Evolutionary conservation across 2,329 filamentous ascomycete genomes (phyloP).

Genomic region (Cordyceps cicadae): DNA sequence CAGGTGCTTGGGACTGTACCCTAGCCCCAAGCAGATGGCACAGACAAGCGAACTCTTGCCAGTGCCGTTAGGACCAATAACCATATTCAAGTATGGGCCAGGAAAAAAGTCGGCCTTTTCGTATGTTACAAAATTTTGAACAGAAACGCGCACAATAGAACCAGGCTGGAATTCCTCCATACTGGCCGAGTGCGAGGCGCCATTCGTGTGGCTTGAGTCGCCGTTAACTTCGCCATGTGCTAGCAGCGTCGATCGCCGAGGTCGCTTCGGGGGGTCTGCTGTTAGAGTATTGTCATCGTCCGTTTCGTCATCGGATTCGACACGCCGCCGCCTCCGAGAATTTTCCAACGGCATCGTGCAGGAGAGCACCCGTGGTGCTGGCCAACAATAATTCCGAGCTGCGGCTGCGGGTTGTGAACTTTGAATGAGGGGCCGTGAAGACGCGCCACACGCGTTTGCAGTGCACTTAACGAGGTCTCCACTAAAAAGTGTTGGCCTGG

Average conservation of each 20-base stretch:
- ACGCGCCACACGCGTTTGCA: conserved; percentile 7
- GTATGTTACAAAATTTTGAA: conserved; percentile 92
- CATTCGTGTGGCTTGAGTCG: conserved; percentile 12
- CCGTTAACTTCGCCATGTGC: not conserved
- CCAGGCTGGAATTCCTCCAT: conserved; percentile 55
- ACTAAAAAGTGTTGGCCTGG: not conserved
- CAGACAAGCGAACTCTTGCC: conserved; percentile 97
- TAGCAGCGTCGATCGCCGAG: conserved; percentile 20
- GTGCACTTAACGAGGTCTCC: conserved; percentile 3
- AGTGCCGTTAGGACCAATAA: conserved; percentile 97
- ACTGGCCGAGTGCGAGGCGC: conserved; percentile 13
- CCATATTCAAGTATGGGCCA: conserved; percentile 92
- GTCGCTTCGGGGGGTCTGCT: conserved; percentile 28
- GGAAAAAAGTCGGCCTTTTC: conserved; percentile 83
- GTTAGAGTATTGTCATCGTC: conserved; percentile 22
- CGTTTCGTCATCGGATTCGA: conserved; percentile 31
- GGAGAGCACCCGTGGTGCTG: not conserved
- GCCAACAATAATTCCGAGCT: not conserved
- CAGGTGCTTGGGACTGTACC: conserved; percentile 72
- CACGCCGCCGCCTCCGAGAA: conserved; percentile 36
- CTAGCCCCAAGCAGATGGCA: conserved; percentile 87
- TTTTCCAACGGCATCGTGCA: conserved; percentile 21
- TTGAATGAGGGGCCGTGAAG: not conserved
- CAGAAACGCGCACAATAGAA: conserved; percentile 77
- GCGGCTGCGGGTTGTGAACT: not conserved